Base-by-base conservation (phyloP, 2,329 filamentous ascomycete species). In the Diplodia mutila region DNA sequence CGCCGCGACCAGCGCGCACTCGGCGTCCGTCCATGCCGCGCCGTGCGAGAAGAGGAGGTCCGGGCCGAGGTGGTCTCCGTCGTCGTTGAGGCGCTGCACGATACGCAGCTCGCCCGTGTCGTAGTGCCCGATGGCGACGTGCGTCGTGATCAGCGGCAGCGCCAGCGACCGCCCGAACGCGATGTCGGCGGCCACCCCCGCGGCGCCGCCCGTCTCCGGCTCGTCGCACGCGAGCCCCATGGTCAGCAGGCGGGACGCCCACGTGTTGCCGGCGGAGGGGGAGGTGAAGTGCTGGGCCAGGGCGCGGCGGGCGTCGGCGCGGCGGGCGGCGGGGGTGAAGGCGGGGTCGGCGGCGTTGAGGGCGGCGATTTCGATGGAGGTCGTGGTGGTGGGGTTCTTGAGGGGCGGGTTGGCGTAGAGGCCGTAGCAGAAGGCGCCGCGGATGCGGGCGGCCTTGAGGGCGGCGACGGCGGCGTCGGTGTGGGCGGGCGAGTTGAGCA, bases 61-160 rank as follows among this genome's bases (percentile, higher is more conserved):
- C 8, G 25, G 1, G 1, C 54, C 54, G 0, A 57, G 54, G 2
- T 12, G 54, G 2, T 12, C 4, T 9, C 11, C 0, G n/a, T 4
- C 3, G 12, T 39, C 32, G 9, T 11, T 32, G 8, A 57, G 54
- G n/a, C 6, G 9, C 54, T 57, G 54, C 18, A 57, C 54, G 4
- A 57, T 12, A 1, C 8, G 29, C 29, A 32, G 34, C 1, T 21
- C 9, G 9, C 14, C 14, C 9, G 53, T 23, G 53, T 57, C 54
- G 34, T 57, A 57, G 54, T 57, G 54, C 9, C 54, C 54, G 54
- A 57, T 57, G 54, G 54, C 54, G 32, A 57, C 54, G 54, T 57
- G 54, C 54, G 54, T 9, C 1, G 54, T 57, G 32, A 42, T 25
- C 18, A 57, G 52, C 29, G 52, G 52, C 18, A 34, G 7, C 1